phyloP scores from a whole-genome alignment of 2,329 filamentous ascomycete species.

The Curvularia sp. region DNA sequence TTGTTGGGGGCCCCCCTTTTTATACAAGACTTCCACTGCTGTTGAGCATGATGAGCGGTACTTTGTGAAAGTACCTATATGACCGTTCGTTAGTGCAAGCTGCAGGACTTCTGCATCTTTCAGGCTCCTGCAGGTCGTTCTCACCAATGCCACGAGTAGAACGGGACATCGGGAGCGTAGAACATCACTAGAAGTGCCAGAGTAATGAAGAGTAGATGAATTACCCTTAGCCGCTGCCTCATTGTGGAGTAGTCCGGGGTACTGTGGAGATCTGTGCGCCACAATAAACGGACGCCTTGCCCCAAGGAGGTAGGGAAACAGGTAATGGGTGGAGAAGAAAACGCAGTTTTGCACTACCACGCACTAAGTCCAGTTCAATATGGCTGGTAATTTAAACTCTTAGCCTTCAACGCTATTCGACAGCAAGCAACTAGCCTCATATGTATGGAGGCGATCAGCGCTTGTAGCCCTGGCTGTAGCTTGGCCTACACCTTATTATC shows the following conservation, averaged over 20 bases:
- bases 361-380: constrained; percentile 30
- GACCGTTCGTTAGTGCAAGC: constrained; percentile 28
- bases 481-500: not conserved
- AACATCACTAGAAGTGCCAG: constrained; percentile 28
- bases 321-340: constrained; percentile 23
- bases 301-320: constrained; percentile 35
- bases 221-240: constrained; percentile 22
- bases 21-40: constrained; percentile 37
- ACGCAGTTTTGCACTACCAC: constrained; percentile 19
- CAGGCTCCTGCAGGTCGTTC: constrained; percentile 16
- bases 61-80: constrained; percentile 26
- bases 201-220: constrained; percentile 50
- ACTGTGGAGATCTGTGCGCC: constrained; percentile 43
- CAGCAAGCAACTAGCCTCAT: constrained; percentile 10
- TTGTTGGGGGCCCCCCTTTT: constrained; percentile 17
- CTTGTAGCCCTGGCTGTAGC: not conserved
- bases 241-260: constrained; percentile 46
- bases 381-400: constrained; percentile 21
- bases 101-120: constrained; percentile 26
- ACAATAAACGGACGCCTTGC: constrained; percentile 29
- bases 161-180: constrained; percentile 45
- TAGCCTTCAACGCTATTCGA: constrained; percentile 19
- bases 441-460: constrained; percentile 22
- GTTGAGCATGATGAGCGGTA: constrained; percentile 19
- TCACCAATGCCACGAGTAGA: constrained; percentile 37